A percentile compares a stretch with the other conserved stretches of the same genome.
Conservation (phyloP, 129 eudicot genomes). For the Chrysanthemum seticuspe region DNA sequence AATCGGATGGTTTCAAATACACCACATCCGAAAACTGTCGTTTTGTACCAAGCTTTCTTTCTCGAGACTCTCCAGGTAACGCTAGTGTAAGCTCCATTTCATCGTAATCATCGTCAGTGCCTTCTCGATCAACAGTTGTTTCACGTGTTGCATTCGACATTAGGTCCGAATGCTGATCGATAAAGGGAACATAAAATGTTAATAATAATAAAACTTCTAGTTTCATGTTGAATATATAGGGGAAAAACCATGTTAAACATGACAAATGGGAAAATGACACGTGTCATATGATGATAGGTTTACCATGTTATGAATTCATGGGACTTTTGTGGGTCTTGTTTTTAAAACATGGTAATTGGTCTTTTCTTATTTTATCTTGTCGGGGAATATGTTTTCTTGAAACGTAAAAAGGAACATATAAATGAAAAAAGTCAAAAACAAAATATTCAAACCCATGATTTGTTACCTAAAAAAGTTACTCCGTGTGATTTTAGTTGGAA, state of each 20-base stretch:
- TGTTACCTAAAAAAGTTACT: background rate
- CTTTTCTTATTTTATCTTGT: background rate
- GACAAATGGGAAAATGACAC: slow-evolving; percentile 7
- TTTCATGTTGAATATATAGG: slow-evolving; percentile 1
- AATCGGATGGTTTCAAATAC: slow-evolving; percentile 33
- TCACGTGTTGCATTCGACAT: slow-evolving; percentile 20
- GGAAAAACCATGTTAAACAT: too few relatives aligned
- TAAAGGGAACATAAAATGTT: too few relatives aligned
- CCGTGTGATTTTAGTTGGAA: too few relatives aligned
- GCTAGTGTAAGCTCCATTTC: slow-evolving; percentile 78
- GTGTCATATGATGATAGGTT: slow-evolving; percentile 3
- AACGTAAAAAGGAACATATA: background rate
- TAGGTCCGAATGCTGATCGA: background rate
- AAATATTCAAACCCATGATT: background rate
- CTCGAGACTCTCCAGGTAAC: slow-evolving; percentile 53
- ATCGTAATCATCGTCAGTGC: slow-evolving; percentile 31
- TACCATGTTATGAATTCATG: slow-evolving; percentile 19
- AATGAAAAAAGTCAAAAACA: background rate
- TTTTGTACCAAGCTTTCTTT: slow-evolving; percentile 34
- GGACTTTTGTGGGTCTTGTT: background rate
- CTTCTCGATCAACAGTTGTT: slow-evolving; percentile 19
- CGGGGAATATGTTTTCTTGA: background rate
- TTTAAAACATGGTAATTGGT: too few relatives aligned
- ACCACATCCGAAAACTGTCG: slow-evolving; percentile 40
- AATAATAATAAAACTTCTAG: too few relatives aligned